Base-by-base conservation (phyloP, 2,329 filamentous ascomycete genomes). In the Nothophoma quercina region DNA sequence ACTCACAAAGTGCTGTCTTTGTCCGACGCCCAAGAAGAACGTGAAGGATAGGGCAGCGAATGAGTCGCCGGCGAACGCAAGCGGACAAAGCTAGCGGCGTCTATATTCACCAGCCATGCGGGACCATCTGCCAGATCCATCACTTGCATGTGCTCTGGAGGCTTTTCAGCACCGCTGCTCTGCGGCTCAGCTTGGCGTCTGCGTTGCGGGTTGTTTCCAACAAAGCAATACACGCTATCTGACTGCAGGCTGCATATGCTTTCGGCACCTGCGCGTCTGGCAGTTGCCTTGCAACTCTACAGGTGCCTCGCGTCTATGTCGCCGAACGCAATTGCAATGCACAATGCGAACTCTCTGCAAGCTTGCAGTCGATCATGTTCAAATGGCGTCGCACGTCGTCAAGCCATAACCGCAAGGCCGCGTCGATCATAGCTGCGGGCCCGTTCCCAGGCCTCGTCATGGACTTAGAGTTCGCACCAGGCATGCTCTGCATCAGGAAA, bases 391-490 rank as follows among this genome's bases (percentile, higher is more conserved):
- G 56, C 54, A 50, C 40, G 57, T 48, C 38, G 32, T 57, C 57
- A 68, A 72, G 70, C 69, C 68, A 59, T 68, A 68, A 60, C 68
- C 67, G 68, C 60, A 52, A 60, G 58, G 55, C 55, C 50, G 59
- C 51, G 66, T 67, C 63, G 69, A 73, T 73, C 70, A 56, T 45
- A 60, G 56, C 55, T 48, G 61, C 59, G 60, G 58, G 58, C 60
- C 56, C 53, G 46, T 50, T 50, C 43, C 36, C 41, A 53, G 32
- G 36, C 34, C 40, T 43, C 41, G 29, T 46, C 40, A 47, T 25
- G 42, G 44, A 44, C 40, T 55, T 54, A 49, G 38, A 54, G 49
- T 47, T 56, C 19, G 41, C 45, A 51, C 55, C 52, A 48, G 41
- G 44, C 36, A 42, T 42, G 34, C 45, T 52, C 38, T 56, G 55